phyloP scores from a whole-genome alignment of 306 rosid species.

The Corylus heterophylla region DNA sequence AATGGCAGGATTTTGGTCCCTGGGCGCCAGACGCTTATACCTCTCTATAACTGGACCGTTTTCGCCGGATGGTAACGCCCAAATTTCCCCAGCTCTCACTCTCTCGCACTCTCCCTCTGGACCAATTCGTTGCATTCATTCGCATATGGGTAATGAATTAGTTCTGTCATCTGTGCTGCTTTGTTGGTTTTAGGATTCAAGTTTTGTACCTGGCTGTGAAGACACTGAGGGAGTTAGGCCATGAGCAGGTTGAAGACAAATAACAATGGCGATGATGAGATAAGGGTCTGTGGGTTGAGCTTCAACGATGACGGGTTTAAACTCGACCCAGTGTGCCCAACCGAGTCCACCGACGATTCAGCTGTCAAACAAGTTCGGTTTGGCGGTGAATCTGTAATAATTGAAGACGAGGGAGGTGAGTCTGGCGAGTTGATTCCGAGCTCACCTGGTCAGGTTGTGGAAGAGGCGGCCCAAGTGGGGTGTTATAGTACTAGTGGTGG shows the following conservation, averaged over 20 bases:
- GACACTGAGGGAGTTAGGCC: slow-evolving; percentile 63
- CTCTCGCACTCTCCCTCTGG: neutral
- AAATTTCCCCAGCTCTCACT: too few species aligned
- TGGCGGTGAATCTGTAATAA: neutral
- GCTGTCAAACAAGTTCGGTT: neutral
- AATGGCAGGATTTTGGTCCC: slow-evolving; percentile 58
- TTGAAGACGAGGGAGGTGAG: neutral
- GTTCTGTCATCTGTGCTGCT: neutral
- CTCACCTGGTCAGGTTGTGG: too few species aligned
- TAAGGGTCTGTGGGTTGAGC: too few species aligned
- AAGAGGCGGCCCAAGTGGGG: too few species aligned
- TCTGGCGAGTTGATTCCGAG: slow-evolving; percentile 10
- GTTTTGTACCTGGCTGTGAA: slow-evolving; percentile 60
- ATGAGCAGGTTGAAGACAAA: slow-evolving; percentile 42
- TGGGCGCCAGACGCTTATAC: slow-evolving; percentile 55
- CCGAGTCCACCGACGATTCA: neutral
- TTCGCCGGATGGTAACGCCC: slow-evolving; percentile 70
- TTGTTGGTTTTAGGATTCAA: slow-evolving; percentile 49
- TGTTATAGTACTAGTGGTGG: too few species aligned
- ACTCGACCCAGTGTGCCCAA: too few species aligned
- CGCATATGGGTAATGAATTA: neutral
- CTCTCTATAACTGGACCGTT: slow-evolving; percentile 71
- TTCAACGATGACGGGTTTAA: too few species aligned
- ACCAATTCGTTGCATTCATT: neutral
- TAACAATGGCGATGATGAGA: neutral